Percentiles rank a stretch among this genome's conserved stretches.
phyloP scores from a whole-genome alignment of 2,329 filamentous ascomycete genomes.

The Pyrenophora tritici-repentis region DNA sequence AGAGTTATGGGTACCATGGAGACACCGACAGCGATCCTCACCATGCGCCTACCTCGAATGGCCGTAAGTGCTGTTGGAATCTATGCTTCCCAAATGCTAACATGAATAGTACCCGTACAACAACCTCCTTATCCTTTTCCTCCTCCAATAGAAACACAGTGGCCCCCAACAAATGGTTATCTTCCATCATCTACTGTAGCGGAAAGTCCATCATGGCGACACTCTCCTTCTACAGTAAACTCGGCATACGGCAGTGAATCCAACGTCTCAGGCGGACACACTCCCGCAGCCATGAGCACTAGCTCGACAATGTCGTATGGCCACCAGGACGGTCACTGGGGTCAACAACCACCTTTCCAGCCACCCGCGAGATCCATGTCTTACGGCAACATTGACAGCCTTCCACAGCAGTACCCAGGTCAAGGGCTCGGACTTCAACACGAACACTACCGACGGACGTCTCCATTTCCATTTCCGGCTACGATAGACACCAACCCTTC shows the following conservation, averaged over 20 bases:
- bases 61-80: slow-evolving; percentile 28
- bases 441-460: slow-evolving; percentile 40
- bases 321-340: slow-evolving; percentile 41
- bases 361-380: slow-evolving; percentile 47
- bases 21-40: slow-evolving; percentile 37
- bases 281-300: slow-evolving; percentile 43
- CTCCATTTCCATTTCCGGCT: slow-evolving; percentile 42
- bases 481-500: slow-evolving; percentile 41
- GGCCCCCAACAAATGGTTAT: slow-evolving; percentile 38
- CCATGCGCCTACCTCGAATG: slow-evolving; percentile 27
- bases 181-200: slow-evolving; percentile 44
- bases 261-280: slow-evolving; percentile 42
- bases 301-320: slow-evolving; percentile 45
- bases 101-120: slow-evolving; percentile 35
- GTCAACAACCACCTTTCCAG: slow-evolving; percentile 33
- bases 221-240: slow-evolving; percentile 42
- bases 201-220: slow-evolving; percentile 45
- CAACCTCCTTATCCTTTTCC: slow-evolving; percentile 42
- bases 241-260: slow-evolving; percentile 46
- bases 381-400: slow-evolving; percentile 46
- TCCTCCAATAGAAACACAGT: slow-evolving; percentile 45
- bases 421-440: slow-evolving; percentile 40
- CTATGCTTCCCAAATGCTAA: slow-evolving; percentile 19
- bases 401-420: slow-evolving; percentile 40
- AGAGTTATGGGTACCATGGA: slow-evolving; percentile 32